phyloP scores from a whole-genome alignment of 352 stramenopile species.

The Phytopythium litorale region DNA sequence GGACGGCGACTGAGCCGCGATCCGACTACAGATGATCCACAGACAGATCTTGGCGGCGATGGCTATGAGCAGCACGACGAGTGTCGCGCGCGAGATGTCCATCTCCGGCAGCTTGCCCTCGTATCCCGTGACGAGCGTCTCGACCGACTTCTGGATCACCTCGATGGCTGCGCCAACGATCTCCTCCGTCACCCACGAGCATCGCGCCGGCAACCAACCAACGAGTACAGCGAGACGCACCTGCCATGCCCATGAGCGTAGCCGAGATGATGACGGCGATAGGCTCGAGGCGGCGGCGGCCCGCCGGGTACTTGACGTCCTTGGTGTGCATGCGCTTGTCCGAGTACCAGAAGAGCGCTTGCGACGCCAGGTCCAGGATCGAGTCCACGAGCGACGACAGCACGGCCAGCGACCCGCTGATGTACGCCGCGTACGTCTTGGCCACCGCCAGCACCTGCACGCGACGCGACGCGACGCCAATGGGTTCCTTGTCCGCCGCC shows the following conservation, averaged over 20 bases:
- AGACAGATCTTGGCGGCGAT: slow-evolving; percentile 82
- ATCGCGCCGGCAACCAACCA: neutral
- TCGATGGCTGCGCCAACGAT: slow-evolving; percentile 68
- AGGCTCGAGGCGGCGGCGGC: slow-evolving; percentile 90
- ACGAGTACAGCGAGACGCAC: slow-evolving; percentile 16
- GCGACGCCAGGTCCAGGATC: slow-evolving; percentile 92
- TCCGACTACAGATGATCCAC: slow-evolving; percentile 76
- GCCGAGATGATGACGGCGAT: slow-evolving; percentile 95
- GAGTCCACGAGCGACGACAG: slow-evolving; percentile 94
- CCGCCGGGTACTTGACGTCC: slow-evolving; percentile 92
- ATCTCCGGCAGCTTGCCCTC: slow-evolving; percentile 61
- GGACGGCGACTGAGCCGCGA: slow-evolving; percentile 59
- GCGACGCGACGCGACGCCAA: too few species aligned
- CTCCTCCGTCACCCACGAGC: neutral
- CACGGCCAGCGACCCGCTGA: slow-evolving; percentile 90
- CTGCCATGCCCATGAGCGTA: slow-evolving; percentile 96
- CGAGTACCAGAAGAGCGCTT: slow-evolving; percentile 93
- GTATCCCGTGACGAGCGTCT: slow-evolving; percentile 72
- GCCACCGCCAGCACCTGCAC: slow-evolving; percentile 47
- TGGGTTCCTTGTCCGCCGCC: neutral
- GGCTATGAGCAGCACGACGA: slow-evolving; percentile 61
- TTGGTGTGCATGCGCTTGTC: slow-evolving; percentile 90
- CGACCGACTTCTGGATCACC: slow-evolving; percentile 91
- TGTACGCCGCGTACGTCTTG: slow-evolving; percentile 76
- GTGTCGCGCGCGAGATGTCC: slow-evolving; percentile 60